A percentile compares a stretch with the other conserved stretches of the same genome.
Conservation (phyloP, 345 rosid genomes). For the Conringia planisiliqua region DNA sequence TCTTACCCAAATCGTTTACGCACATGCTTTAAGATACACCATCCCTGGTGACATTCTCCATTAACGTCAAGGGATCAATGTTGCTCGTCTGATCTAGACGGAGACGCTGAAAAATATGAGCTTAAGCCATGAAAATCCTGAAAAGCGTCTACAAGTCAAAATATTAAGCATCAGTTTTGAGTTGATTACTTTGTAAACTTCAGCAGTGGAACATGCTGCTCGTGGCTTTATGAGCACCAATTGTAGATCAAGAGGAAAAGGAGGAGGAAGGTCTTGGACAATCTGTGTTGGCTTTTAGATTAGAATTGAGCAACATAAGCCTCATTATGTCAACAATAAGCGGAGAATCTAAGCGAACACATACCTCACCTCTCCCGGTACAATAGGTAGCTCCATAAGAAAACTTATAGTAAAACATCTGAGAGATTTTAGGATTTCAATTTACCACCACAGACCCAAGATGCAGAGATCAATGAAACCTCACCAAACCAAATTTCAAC, state of each 20-base stretch:
- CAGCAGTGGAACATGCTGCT: slow-evolving; percentile 89
- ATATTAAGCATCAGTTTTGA: not conserved
- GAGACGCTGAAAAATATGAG: slow-evolving; percentile 49
- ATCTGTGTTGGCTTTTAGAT: slow-evolving; percentile 43
- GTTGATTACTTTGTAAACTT: slow-evolving; percentile 78
- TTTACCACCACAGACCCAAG: too few species aligned
- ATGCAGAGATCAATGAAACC: slow-evolving; percentile 18
- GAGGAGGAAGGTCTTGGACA: slow-evolving; percentile 82
- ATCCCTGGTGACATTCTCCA: slow-evolving; percentile 61
- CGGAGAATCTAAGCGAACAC: not conserved
- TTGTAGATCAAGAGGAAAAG: slow-evolving; percentile 62
- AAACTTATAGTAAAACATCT: too few species aligned
- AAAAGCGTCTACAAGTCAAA: not conserved
- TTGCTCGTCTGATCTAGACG: slow-evolving; percentile 67
- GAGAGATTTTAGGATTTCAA: too few species aligned
- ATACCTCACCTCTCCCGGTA: slow-evolving; percentile 97
- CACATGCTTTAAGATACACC: slow-evolving; percentile 88
- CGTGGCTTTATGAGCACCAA: slow-evolving; percentile 89
- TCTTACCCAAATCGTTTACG: slow-evolving; percentile 85
- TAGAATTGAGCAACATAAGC: slow-evolving; percentile 3
- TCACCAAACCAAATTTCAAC: slow-evolving; percentile 82
- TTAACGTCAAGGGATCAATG: slow-evolving; percentile 64
- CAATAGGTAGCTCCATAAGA: slow-evolving; percentile 96
- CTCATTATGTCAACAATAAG: not conserved
- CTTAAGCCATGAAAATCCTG: not conserved